Evolutionary conservation across 2,329 filamentous ascomycete genomes (phyloP).

Genomic region (Thermomyces lanuginosus): DNA sequence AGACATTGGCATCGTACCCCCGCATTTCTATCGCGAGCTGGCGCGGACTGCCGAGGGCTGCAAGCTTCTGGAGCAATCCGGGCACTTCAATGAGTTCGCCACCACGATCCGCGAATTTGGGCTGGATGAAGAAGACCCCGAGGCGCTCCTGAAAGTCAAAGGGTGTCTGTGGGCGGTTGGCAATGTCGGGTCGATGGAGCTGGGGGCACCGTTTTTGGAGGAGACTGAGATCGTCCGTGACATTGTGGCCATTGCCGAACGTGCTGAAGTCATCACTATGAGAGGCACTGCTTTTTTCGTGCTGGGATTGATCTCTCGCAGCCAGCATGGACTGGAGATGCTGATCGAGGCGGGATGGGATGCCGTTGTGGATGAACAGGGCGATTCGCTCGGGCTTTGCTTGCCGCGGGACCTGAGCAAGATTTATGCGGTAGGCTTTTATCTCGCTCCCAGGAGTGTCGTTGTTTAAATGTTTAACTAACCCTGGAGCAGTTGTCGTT

Average conservation of each 20-base stretch:
- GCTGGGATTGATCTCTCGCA: slow-evolving; percentile 78
- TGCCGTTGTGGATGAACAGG: slow-evolving; percentile 67
- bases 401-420: slow-evolving; percentile 63
- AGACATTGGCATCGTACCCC: slow-evolving; percentile 53
- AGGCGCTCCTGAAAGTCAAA: slow-evolving; percentile 84
- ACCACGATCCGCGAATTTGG: slow-evolving; percentile 75
- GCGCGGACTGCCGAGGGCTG: slow-evolving; percentile 88
- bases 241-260: slow-evolving; percentile 77
- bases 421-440: slow-evolving; percentile 26
- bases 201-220: slow-evolving; percentile 86
- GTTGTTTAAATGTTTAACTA: slow-evolving; percentile 1
- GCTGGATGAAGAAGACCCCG: slow-evolving; percentile 67
- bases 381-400: slow-evolving; percentile 72
- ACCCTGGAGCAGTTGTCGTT: slow-evolving; percentile 16
- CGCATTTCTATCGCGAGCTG: slow-evolving; percentile 92
- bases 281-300: slow-evolving; percentile 95
- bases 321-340: slow-evolving; percentile 81
- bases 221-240: slow-evolving; percentile 72
- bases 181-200: slow-evolving; percentile 95
- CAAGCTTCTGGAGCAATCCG: slow-evolving; percentile 74
- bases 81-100: slow-evolving; percentile 89
- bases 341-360: slow-evolving; percentile 85
- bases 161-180: slow-evolving; percentile 95
- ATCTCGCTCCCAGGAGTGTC: background rate
- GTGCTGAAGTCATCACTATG: slow-evolving; percentile 77